Percentiles rank a stretch among this genome's conserved stretches.
Conservation (phyloP, 495 filamentous ascomycete genomes). For the Tuber magnatum region DNA sequence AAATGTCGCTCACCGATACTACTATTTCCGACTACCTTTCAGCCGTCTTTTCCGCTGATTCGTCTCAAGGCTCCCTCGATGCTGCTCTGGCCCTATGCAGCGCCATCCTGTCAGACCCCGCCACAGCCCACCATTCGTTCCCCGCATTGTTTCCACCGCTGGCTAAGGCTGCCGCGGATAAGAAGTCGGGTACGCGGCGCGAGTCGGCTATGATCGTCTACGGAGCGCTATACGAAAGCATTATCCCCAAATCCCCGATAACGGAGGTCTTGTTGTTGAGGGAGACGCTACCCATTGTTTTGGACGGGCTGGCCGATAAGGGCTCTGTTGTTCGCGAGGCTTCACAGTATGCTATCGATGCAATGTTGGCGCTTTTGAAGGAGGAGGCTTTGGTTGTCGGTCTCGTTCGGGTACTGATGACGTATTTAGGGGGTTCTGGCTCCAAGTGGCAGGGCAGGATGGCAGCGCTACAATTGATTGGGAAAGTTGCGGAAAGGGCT, state of each 20-base stretch:
- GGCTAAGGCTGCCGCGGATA: conserved; percentile 83
- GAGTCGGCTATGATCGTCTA: conserved; percentile 94
- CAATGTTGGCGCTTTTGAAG: conserved; percentile 68
- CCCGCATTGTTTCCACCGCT: conserved; percentile 53
- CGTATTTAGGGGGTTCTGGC: conserved; percentile 68
- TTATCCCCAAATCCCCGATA: conserved; percentile 67
- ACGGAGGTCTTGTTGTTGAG: conserved; percentile 76
- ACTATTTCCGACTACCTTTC: conserved; percentile 67
- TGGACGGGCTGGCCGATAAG: conserved; percentile 89
- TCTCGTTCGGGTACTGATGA: conserved; percentile 63
- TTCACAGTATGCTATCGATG: conserved; percentile 89
- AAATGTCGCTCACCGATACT: conserved; percentile 5
- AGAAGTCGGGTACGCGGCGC: conserved; percentile 78
- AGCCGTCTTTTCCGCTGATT: conserved; percentile 69
- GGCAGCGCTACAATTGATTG: conserved; percentile 71
- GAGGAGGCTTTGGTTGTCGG: conserved; percentile 74
- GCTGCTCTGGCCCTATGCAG: conserved; percentile 71
- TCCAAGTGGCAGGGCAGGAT: conserved; percentile 96
- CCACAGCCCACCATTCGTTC: conserved; percentile 59
- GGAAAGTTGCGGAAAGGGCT: conserved; percentile 86
- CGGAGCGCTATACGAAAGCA: conserved; percentile 83
- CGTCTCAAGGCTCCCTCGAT: conserved; percentile 80
- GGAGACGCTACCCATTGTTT: conserved; percentile 60
- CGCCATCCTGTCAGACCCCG: conserved; percentile 35
- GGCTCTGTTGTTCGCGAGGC: conserved; percentile 77